phyloP scores from a whole-genome alignment of 164 flowering plant genomes.

The Sextonia rubra region DNA sequence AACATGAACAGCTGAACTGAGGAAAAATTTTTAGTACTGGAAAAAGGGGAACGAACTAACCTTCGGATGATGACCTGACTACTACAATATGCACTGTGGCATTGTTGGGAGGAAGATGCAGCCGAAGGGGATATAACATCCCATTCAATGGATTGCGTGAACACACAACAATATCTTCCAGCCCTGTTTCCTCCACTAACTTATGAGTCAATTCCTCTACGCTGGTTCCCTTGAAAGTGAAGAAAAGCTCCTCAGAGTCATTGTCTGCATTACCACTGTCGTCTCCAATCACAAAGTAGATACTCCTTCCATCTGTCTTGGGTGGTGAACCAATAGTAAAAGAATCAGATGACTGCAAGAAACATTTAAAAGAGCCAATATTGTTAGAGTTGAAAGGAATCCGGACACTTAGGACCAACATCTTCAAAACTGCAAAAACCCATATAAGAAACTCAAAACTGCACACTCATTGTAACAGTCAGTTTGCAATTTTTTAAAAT shows the following conservation, averaged over 20 bases:
- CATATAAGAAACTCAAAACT: neutral
- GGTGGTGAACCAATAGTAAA: constrained; percentile 41
- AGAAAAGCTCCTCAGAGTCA: constrained; percentile 27
- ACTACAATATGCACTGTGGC: constrained; percentile 69
- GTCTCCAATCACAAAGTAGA: constrained; percentile 57
- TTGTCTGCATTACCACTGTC: constrained; percentile 58
- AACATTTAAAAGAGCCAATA: neutral
- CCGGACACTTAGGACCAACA: neutral
- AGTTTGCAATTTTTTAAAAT: neutral
- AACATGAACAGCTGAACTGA: neutral
- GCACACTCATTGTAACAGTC: neutral
- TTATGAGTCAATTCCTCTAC: constrained; percentile 60
- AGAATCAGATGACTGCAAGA: constrained; percentile 59
- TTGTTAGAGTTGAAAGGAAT: neutral
- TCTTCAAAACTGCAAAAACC: neutral
- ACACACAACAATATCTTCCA: constrained; percentile 62
- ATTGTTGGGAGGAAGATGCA: constrained; percentile 91
- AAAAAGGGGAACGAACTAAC: constrained; percentile 25
- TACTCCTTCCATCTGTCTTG: constrained; percentile 57
- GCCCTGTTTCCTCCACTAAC: constrained; percentile 67
- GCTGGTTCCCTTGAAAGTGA: constrained; percentile 61
- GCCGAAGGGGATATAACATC: constrained; percentile 74
- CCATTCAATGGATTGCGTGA: constrained; percentile 70
- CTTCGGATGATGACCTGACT: constrained; percentile 45
- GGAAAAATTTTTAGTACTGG: neutral